Conservation (phyloP, 495 filamentous ascomycete species). For the Penicillium antarcticum region DNA sequence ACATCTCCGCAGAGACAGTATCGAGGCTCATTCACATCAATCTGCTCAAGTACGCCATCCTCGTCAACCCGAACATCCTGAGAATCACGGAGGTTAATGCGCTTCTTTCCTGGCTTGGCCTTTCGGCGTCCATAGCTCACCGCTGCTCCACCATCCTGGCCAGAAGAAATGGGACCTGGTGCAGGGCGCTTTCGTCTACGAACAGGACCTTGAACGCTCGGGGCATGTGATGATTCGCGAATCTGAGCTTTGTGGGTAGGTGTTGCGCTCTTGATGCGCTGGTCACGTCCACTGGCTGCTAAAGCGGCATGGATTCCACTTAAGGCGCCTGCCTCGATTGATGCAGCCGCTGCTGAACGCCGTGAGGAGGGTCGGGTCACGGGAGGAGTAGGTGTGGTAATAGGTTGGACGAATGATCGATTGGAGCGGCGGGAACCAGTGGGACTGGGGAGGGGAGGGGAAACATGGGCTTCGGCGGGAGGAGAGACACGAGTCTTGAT, state of each 20-base stretch:
- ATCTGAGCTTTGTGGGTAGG: slow-evolving; percentile 50
- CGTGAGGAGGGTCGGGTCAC: slow-evolving; percentile 41
- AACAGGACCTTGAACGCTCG: slow-evolving; percentile 42
- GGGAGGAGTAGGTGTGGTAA: slow-evolving; percentile 31
- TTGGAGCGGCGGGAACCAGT: slow-evolving; percentile 26
- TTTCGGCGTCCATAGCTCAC: slow-evolving; percentile 77
- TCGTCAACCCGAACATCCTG: slow-evolving; percentile 46
- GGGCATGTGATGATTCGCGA: slow-evolving; percentile 46
- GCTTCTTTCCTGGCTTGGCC: slow-evolving; percentile 65
- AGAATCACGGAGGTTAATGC: slow-evolving; percentile 34
- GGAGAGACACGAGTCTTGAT: slow-evolving; percentile 11
- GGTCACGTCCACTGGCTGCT: slow-evolving; percentile 29
- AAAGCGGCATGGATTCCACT: slow-evolving; percentile 8
- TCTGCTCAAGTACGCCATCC: slow-evolving; percentile 59
- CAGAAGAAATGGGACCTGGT: slow-evolving; percentile 68
- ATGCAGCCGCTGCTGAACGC: slow-evolving; percentile 39
- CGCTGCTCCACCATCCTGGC: slow-evolving; percentile 67
- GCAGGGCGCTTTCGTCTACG: slow-evolving; percentile 67
- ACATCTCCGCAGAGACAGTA: slow-evolving; percentile 93
- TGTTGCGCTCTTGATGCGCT: slow-evolving; percentile 45
- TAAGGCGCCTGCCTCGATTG: slow-evolving; percentile 27
- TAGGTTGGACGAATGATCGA: slow-evolving; percentile 11
- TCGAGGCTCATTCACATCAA: slow-evolving; percentile 81
- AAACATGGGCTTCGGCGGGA: slow-evolving; percentile 15
- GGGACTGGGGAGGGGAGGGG: slow-evolving; percentile 27